Percentiles rank a stretch among this genome's conserved stretches.
phyloP scores from a whole-genome alignment of 2,329 filamentous ascomycete genomes.

The Botrytis fragariae region DNA sequence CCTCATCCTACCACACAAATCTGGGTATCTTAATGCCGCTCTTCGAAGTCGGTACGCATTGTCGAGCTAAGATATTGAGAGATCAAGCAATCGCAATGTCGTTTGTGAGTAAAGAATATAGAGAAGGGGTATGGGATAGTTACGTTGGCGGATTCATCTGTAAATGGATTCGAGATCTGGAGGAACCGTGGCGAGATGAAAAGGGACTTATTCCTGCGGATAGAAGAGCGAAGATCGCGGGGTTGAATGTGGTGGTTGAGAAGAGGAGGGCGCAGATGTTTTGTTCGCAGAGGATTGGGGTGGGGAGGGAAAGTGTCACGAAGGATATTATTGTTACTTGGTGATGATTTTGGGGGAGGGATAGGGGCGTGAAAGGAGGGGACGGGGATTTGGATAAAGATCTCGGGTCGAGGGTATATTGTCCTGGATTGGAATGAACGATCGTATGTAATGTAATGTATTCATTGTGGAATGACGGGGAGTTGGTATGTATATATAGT shows the following conservation, averaged over 20 bases:
- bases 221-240: neutral
- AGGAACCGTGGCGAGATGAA: constrained; percentile 23
- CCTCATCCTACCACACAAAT: constrained; percentile 22
- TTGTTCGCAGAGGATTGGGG: neutral
- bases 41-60: constrained; percentile 21
- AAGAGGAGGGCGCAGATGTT: constrained; percentile 9
- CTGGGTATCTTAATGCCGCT: constrained; percentile 24
- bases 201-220: neutral
- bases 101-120: constrained; percentile 16
- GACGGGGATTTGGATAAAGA: neutral
- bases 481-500: neutral
- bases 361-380: neutral
- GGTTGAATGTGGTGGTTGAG: neutral
- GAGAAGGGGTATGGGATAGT: constrained; percentile 26
- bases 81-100: constrained; percentile 21
- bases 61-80: constrained; percentile 17
- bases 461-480: neutral
- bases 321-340: constrained; percentile 7
- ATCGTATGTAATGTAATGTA: neutral
- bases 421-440: neutral
- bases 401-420: neutral
- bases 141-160: constrained; percentile 4
- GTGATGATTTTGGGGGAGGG: no score
- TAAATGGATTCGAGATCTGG: constrained; percentile 19
- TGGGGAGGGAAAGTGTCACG: neutral